A percentile compares a stretch with the other conserved stretches of the same genome.
Conservation (phyloP, 768 basidiomycete genomes). For the Phanerochaete sordida region DNA sequence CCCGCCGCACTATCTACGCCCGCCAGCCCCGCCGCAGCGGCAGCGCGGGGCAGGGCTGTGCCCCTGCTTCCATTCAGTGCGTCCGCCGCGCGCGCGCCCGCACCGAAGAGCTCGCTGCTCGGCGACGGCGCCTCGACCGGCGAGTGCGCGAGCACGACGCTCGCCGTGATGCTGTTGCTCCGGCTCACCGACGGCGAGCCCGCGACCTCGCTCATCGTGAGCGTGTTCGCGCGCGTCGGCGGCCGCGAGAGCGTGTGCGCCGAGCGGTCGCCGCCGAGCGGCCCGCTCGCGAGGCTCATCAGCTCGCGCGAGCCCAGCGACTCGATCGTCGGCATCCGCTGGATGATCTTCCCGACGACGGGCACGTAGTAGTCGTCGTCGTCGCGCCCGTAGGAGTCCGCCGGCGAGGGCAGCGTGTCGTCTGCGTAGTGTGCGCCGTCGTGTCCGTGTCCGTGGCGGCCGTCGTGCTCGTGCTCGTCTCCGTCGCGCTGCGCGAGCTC, state of each 20-base stretch:
- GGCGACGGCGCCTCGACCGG: conserved; percentile 13
- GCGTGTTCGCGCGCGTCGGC: conserved; percentile 26
- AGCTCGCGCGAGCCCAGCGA: conserved; percentile 67
- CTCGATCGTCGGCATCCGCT: conserved; percentile 81
- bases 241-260: conserved; percentile 19
- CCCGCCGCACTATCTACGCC: conserved; percentile 7
- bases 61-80: not conserved
- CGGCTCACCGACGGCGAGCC: conserved; percentile 19
- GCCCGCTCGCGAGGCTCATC: conserved; percentile 22
- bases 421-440: conserved; percentile 11
- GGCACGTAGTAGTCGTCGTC: conserved; percentile 50
- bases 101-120: not conserved
- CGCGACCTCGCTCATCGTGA: conserved; percentile 17
- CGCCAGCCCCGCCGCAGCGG: not conserved
- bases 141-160: conserved; percentile 17
- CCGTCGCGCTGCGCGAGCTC: conserved; percentile 29
- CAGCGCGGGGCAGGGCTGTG: not conserved
- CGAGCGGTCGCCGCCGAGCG: conserved; percentile 7
- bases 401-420: conserved; percentile 13
- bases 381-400: conserved; percentile 4
- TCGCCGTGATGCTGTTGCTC: conserved; percentile 25
- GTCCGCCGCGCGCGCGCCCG: not conserved
- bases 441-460: too few relatives aligned
- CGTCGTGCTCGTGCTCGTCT: too few relatives aligned
- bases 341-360: conserved; percentile 60